Evolutionary conservation across 2,329 filamentous ascomycete genomes (phyloP).

Genomic region (Pleomassaria siparia): DNA sequence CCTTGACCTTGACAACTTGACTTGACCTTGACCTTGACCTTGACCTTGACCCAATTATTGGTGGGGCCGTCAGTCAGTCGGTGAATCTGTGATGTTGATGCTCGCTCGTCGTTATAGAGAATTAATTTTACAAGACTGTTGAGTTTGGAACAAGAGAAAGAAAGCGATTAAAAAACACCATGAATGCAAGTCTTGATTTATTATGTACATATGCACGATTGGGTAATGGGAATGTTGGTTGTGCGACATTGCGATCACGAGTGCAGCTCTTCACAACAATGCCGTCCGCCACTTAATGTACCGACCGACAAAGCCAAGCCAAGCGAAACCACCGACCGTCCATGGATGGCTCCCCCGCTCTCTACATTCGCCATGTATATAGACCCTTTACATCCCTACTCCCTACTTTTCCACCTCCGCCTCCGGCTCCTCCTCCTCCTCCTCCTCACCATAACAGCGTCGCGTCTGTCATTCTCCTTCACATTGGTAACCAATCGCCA

Average conservation of each 20-base stretch:
- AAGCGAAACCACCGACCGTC: constrained; percentile 1
- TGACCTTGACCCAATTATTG: constrained; percentile 3
- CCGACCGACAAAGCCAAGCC: background rate
- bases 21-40: too few relatives aligned
- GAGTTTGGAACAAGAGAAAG: too few relatives aligned
- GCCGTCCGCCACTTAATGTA: too few relatives aligned
- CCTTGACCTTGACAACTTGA: too few relatives aligned
- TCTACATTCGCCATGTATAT: constrained; percentile 11
- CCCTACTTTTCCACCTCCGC: too few relatives aligned
- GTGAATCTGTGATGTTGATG: background rate
- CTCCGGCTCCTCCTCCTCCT: background rate
- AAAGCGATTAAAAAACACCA: too few relatives aligned
- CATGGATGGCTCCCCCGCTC: constrained; percentile 7
- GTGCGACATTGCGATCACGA: background rate
- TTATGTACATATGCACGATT: background rate
- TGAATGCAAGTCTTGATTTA: too few relatives aligned
- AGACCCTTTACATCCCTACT: too few relatives aligned
- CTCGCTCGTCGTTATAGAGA: too few relatives aligned
- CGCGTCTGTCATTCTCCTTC: background rate
- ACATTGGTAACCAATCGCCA: background rate
- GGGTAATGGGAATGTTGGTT: background rate
- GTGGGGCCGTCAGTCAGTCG: constrained; percentile 2
- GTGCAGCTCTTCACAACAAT: too few relatives aligned
- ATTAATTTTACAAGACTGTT: too few relatives aligned
- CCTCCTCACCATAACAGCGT: background rate